Evolutionary conservation across 2,329 filamentous ascomycete genomes (phyloP).

Genomic region (Periconia digitata): DNA sequence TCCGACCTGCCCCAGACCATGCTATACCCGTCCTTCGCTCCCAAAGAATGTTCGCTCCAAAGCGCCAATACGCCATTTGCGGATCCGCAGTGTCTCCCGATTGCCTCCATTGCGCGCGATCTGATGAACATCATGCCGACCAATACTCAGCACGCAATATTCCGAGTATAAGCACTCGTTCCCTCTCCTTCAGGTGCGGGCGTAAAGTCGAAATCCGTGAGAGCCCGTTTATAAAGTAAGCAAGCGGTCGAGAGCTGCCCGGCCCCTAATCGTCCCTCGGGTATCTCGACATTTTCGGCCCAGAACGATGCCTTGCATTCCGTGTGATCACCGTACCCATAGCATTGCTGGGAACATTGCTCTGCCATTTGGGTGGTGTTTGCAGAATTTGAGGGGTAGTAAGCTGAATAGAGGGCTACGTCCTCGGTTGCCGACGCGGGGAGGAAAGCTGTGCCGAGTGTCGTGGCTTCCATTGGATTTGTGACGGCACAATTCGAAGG

Average conservation of each 20-base stretch:
- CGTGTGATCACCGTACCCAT: conserved; percentile 40
- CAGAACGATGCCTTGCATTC: conserved; percentile 42
- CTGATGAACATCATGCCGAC: neutral
- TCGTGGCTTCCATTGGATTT: conserved; percentile 29
- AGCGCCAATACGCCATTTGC: neutral
- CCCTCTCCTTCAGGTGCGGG: conserved; percentile 31
- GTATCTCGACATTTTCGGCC: conserved; percentile 41
- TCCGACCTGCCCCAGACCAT: conserved; percentile 8
- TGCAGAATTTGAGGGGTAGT: conserved; percentile 35
- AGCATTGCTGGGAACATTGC: conserved; percentile 45
- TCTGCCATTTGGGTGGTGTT: conserved; percentile 29
- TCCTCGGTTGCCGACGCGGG: conserved; percentile 23
- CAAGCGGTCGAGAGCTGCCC: conserved; percentile 39
- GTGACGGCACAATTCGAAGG: conserved; percentile 39
- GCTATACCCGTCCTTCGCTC: conserved; percentile 12
- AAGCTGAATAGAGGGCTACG: conserved; percentile 29
- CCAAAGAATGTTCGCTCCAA: conserved; percentile 9
- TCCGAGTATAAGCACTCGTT: conserved; percentile 32
- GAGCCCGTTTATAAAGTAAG: conserved; percentile 34
- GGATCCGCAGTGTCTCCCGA: neutral
- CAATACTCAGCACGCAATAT: conserved; percentile 31
- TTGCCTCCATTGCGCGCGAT: neutral
- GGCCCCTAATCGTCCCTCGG: conserved; percentile 38
- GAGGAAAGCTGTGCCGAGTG: conserved; percentile 21
- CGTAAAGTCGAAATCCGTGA: conserved; percentile 33